Evolutionary conservation across 1,284 basidiomycete genomes (phyloP).

Genomic region (Ganoderma meredithae): DNA sequence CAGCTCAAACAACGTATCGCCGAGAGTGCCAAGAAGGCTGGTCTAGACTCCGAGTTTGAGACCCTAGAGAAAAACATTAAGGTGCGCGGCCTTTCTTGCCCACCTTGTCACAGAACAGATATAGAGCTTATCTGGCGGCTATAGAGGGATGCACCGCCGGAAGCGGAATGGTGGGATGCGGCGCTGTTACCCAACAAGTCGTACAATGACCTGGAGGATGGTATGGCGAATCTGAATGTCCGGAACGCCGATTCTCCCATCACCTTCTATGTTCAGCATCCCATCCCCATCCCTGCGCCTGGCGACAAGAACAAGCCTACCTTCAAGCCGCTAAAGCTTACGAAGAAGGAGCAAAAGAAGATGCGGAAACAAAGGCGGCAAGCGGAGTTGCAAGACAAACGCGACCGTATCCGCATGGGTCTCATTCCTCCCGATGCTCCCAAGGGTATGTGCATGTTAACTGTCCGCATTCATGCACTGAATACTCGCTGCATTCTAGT

Average conservation of each 20-base stretch:
- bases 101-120: neutral
- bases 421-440: conserved; percentile 94
- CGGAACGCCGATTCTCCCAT: conserved; percentile 78
- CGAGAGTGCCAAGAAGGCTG: conserved; percentile 91
- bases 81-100: conserved; percentile 49
- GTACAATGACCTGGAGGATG: conserved; percentile 78
- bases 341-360: conserved; percentile 97
- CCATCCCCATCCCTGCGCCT: conserved; percentile 94
- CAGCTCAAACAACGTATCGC: conserved; percentile 93
- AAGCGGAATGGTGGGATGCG: conserved; percentile 97
- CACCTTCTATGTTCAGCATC: conserved; percentile 94
- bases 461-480: conserved; percentile 4
- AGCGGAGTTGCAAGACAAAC: conserved; percentile 93
- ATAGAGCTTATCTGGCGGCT: conserved; percentile 7
- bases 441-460: conserved; percentile 69
- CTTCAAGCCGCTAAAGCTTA: conserved; percentile 88
- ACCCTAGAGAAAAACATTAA: conserved; percentile 88
- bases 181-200: conserved; percentile 82
- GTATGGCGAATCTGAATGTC: conserved; percentile 66
- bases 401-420: conserved; percentile 96
- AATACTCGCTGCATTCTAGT: conserved; percentile 56
- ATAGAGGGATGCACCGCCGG: conserved; percentile 86
- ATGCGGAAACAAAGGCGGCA: conserved; percentile 90
- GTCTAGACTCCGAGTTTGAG: conserved; percentile 91
- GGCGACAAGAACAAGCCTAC: conserved; percentile 82